Base-by-base conservation (phyloP, 164 flowering plant genomes). In the Kalanchoe fedtschenkoi region DNA sequence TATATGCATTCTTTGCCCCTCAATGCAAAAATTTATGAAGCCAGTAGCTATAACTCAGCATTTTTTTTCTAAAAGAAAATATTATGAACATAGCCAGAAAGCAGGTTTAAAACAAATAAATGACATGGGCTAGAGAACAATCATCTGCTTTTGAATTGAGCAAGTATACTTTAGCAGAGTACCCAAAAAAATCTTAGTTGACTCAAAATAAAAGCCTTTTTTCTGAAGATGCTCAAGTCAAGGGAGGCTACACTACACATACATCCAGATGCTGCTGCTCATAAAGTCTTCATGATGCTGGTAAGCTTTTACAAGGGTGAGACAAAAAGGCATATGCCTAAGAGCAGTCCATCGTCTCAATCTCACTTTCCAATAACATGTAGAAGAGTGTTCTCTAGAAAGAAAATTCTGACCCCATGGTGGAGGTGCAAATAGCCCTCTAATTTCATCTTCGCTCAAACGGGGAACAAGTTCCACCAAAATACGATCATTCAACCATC, bases 401-500 rank as follows among this genome's bases (percentile, higher is more conserved):
- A 14, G n/a, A 22, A 65, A 57, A 46, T 54, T 29, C 63, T 74
- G 82, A 91, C 98, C 98, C 89, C 89, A 89, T 21, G 98, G 98
- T 51, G 98, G 98, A 34, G 98, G 96, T 68, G 98, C 91, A 79
- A 92, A 92, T 65, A 92, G 76, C 68, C 98, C 96, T 65, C 93
- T 83, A 39, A 92, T 88, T 80, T 92, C 98, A 37, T 92, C 87
- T 39, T 74, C 96, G 77, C 83, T 73, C 66, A 92, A 68, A 16
- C 83, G 93, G 42, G 98, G 98, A 66, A 92, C 91, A 70, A 92
- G 98, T 68, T 92, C 98, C 81, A 92, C 80, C 74, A 92, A 70
- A 64, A 92, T 62, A 19, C 95, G 90, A 75, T 92, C 96, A 71
- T 92, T 92, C 68, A 92, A 62, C 93, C 87, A 86, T 74, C 93